A percentile compares a stretch with the other conserved stretches of the same genome.
These are phyloP conservation scores for Colletotrichum eremochloae DNA, from an alignment of 2,329 filamentous ascomycete species.

Conservation along the genomic window DNA sequence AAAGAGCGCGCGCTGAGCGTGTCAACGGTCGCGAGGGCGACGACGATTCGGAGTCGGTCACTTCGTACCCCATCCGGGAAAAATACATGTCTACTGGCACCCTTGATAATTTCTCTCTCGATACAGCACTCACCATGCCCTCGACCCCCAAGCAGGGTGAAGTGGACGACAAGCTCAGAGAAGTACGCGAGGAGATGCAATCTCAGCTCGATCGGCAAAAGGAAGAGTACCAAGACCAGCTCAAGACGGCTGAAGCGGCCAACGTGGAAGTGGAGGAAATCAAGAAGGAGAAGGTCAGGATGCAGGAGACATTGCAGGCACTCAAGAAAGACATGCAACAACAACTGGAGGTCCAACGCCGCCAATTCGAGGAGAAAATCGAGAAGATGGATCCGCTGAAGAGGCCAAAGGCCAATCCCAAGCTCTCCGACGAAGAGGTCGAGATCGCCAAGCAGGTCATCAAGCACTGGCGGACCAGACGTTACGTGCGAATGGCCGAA, in stretches of 20 bases:
- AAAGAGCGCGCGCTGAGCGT: conserved; percentile 83
- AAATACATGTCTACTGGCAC: conserved; percentile 97
- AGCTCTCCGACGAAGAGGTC: conserved; percentile 79
- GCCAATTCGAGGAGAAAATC: conserved; percentile 86
- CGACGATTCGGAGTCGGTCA: conserved; percentile 90
- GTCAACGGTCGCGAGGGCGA: conserved; percentile 82
- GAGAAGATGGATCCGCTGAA: conserved; percentile 79
- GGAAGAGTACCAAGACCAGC: conserved; percentile 82
- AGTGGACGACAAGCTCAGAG: conserved; percentile 79
- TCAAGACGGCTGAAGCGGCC: conserved; percentile 80
- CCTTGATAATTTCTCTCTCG: conserved; percentile 94
- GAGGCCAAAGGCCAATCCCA: conserved; percentile 70
- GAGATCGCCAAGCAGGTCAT: conserved; percentile 75
- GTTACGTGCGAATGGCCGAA: conserved; percentile 95
- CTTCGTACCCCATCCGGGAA: conserved; percentile 88
- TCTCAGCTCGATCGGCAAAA: conserved; percentile 85
- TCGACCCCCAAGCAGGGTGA: conserved; percentile 88
- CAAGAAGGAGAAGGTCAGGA: conserved; percentile 82
- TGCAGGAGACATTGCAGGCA: conserved; percentile 84
- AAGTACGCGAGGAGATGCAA: conserved; percentile 87
- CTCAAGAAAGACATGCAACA: conserved; percentile 91
- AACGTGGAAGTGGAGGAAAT: conserved; percentile 87
- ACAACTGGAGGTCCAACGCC: conserved; percentile 85
- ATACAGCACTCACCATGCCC: conserved; percentile 94
- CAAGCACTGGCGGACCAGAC: conserved; percentile 83